These are phyloP conservation scores for Isabelozyma heimii DNA, from an alignment of 805 yeast genomes.

Conservation along the genomic window DNA sequence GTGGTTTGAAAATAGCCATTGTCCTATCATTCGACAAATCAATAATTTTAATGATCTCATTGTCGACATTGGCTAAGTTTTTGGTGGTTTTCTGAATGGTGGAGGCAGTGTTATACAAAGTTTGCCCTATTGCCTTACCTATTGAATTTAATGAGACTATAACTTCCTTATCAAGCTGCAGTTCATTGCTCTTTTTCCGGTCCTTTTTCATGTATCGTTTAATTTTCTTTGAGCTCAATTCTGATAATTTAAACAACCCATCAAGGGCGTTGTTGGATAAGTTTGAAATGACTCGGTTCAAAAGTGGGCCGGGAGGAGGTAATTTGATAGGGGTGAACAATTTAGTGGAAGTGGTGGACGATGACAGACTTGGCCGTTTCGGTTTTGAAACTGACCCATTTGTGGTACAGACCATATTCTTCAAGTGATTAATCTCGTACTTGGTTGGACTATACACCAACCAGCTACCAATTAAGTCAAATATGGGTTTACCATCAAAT, in stretches of 20 bases:
- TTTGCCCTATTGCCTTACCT: conserved; percentile 28
- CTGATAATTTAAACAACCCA: conserved; percentile 46
- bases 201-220: conserved; percentile 31
- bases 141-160: conserved; percentile 24
- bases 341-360: neutral
- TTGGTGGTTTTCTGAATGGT: conserved; percentile 20
- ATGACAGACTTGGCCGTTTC: neutral
- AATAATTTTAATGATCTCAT: conserved; percentile 42
- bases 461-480: conserved; percentile 51
- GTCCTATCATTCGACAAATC: conserved; percentile 44
- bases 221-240: conserved; percentile 45
- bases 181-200: conserved; percentile 5
- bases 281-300: conserved; percentile 46
- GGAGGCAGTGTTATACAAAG: conserved; percentile 32
- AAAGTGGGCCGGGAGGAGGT: conserved; percentile 45
- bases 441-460: conserved; percentile 45
- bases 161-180: conserved; percentile 13
- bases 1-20: conserved; percentile 49
- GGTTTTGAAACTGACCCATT: neutral
- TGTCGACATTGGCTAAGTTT: conserved; percentile 23
- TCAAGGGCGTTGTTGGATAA: conserved; percentile 55
- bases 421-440: conserved; percentile 29
- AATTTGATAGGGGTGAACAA: conserved; percentile 45
- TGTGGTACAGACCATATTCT: conserved; percentile 6
- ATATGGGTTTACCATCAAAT: conserved; percentile 38